phyloP scores from a whole-genome alignment of 2,329 filamentous ascomycete genomes.

The Arachnopeziza araneosa region DNA sequence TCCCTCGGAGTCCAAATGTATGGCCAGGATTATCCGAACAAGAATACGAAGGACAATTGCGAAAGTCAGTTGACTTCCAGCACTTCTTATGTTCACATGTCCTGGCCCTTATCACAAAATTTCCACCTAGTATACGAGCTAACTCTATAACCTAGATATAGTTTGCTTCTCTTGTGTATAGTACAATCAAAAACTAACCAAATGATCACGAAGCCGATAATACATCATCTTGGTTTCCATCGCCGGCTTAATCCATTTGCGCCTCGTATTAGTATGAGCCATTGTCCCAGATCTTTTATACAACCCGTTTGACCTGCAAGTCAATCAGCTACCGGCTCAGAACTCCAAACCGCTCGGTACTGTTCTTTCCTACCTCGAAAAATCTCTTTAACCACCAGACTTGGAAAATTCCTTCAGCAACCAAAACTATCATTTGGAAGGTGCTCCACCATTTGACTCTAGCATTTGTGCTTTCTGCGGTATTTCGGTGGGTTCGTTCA shows the following conservation, averaged over 20 bases:
- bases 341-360: slow-evolving; percentile 26
- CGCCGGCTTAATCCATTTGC: slow-evolving; percentile 12
- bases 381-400: slow-evolving; percentile 99
- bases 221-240: slow-evolving; percentile 12
- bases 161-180: slow-evolving; percentile 7
- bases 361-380: slow-evolving; percentile 64
- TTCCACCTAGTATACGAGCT: too few relatives aligned
- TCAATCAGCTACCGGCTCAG: slow-evolving; percentile 28
- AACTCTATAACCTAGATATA: too few relatives aligned
- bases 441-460: slow-evolving; percentile 99
- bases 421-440: slow-evolving; percentile 84
- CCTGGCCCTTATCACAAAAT: too few relatives aligned
- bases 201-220: slow-evolving; percentile 4
- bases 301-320: slow-evolving; percentile 55
- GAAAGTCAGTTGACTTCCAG: background rate
- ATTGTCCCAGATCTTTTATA: slow-evolving; percentile 35
- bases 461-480: slow-evolving; percentile 94
- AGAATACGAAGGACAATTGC: background rate
- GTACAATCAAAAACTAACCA: slow-evolving; percentile 5
- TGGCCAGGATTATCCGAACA: background rate
- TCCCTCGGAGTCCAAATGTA: background rate
- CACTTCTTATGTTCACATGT: background rate
- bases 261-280: slow-evolving; percentile 9
- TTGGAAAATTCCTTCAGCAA: slow-evolving; percentile 93
- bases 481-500: slow-evolving; percentile 95